These are phyloP conservation scores for Megacollybia marginata DNA, from an alignment of 768 basidiomycete genomes.

Conservation along the genomic window DNA sequence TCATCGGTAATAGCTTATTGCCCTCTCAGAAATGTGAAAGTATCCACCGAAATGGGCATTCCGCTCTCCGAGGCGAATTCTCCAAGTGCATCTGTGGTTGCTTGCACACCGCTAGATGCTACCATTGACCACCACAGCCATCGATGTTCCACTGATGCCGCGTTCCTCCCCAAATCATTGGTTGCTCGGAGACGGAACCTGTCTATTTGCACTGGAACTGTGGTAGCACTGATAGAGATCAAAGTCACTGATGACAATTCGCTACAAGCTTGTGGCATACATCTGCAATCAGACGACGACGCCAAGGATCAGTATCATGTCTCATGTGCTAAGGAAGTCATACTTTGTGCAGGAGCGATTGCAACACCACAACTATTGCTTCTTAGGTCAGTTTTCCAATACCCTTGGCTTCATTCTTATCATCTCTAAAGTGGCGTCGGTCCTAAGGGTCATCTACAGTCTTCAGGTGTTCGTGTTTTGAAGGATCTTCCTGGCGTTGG, in stretches of 20 bases:
- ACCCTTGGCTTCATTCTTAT: no score
- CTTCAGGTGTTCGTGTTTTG: slow-evolving; percentile 26
- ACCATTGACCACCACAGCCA: slow-evolving; percentile 11
- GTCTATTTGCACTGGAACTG: slow-evolving; percentile 12
- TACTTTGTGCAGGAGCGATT: slow-evolving; percentile 8
- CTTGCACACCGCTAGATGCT: slow-evolving; percentile 13
- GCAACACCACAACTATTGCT: slow-evolving; percentile 7
- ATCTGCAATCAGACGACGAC: neutral
- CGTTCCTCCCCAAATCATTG: slow-evolving; percentile 14
- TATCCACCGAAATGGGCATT: no score
- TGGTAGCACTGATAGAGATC: slow-evolving; percentile 11
- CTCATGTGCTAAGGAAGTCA: slow-evolving; percentile 3
- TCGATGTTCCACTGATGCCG: slow-evolving; percentile 15
- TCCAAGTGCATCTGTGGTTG: slow-evolving; percentile 10
- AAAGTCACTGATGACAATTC: no score
- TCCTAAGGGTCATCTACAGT: slow-evolving; percentile 27
- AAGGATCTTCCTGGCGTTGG: slow-evolving; percentile 38
- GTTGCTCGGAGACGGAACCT: slow-evolving; percentile 11
- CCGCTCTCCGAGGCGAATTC: slow-evolving; percentile 11
- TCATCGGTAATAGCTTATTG: no score
- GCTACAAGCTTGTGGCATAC: slow-evolving; percentile 1
- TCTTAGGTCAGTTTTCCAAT: slow-evolving; percentile 3
- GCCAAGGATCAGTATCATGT: neutral
- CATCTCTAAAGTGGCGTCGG: slow-evolving; percentile 27
- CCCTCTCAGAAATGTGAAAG: no score